Evolutionary conservation across 2,329 filamentous ascomycete species (phyloP), one percentile per base, ranked within the genome.

Genomic region (Aureobasidium lini): DNA sequence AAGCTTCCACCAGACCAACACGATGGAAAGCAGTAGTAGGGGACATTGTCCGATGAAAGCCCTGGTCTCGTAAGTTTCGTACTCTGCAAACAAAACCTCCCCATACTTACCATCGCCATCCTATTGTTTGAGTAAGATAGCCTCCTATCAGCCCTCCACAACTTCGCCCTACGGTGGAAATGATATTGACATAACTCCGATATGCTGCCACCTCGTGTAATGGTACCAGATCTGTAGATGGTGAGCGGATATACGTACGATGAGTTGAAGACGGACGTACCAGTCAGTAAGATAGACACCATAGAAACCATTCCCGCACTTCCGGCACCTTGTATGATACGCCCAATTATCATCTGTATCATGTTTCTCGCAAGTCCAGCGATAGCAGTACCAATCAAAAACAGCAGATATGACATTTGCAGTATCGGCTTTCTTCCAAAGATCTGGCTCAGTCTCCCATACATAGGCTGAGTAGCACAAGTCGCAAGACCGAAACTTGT

Each of bases 31-130:
- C 0, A 78, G 59, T 15, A 82, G 77, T n/a, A 83, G 71, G 0
- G 83, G 84, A 0, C 78, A 74, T 69, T 86, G 84, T 5, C 78
- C 77, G 0, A 81, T 66, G 64, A 86, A 86, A 0, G 81, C 82
- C 78, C 79, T 76, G 39, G 23, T 7, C 1, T 18, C 8, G 28
- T 61, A 2, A 62, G 61, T 13, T 28, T 8, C 1, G 11, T 28
- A 4, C 4, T 5, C 13, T 4, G 13, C 5, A 36, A 3, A 23
- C 0, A 4, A 9, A 32, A 1, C 10, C 4, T 5, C 23, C 7
- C n/a, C 37, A 16, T 9, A 48, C 72, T 62, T 63, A 82, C 84
- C 84, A 86, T 69, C 85, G 74, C 85, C 85, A 88, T 15, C 85
- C 85, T 11, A 87, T 76, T 0, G 79, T 77, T 63, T 87, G 83